These are phyloP conservation scores for Craterostigma plantagineum DNA, from an alignment of 257 asterid genomes.

Conservation along the genomic window DNA sequence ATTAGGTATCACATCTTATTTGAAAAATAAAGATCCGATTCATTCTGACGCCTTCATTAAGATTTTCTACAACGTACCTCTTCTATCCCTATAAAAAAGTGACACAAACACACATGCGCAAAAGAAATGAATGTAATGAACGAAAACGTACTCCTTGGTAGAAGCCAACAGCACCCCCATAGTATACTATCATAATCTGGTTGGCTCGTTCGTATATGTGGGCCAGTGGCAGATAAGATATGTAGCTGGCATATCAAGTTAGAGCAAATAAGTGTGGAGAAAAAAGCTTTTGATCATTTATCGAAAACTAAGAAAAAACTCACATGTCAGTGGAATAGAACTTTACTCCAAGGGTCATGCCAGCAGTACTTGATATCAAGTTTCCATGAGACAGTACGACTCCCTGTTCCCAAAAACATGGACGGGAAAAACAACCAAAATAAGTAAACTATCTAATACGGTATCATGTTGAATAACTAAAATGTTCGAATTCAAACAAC, in stretches of 20 bases:
- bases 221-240: constrained; percentile 94
- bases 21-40: too few relatives aligned
- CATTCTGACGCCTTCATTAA: too few relatives aligned
- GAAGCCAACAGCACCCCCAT: constrained; percentile 76
- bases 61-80: too few relatives aligned
- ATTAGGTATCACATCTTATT: too few relatives aligned
- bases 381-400: constrained; percentile 71
- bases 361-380: constrained; percentile 70
- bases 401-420: constrained; percentile 31
- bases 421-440: neutral
- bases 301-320: constrained; percentile 23
- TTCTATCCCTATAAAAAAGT: constrained; percentile 1
- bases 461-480: neutral
- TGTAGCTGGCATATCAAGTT: constrained; percentile 38
- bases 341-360: constrained; percentile 27
- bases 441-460: neutral
- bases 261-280: constrained; percentile 7
- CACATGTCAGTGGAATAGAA: constrained; percentile 71
- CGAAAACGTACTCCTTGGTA: constrained; percentile 61
- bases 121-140: neutral
- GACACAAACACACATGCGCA: neutral
- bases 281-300: constrained; percentile 3
- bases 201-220: constrained; percentile 94
- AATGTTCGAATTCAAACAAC: neutral
- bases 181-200: constrained; percentile 37